phyloP scores from a whole-genome alignment of 208 protist species.

The Acanthamoeba castellanii region DNA sequence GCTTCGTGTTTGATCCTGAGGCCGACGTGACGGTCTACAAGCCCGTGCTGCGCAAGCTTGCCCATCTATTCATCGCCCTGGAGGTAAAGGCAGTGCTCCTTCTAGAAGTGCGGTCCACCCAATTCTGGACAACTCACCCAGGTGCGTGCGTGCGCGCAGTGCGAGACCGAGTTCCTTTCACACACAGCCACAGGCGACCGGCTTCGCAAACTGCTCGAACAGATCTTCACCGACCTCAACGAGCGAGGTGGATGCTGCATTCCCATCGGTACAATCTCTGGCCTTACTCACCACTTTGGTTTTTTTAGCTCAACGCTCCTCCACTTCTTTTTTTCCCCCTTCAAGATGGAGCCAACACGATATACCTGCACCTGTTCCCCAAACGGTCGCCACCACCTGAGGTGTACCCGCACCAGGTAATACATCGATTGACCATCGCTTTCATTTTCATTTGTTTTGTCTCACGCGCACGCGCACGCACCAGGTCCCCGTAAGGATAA shows the following conservation, averaged over 20 bases:
- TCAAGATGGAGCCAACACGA: conserved; percentile 74
- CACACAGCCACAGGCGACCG: conserved; percentile 9
- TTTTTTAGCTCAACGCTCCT: no score
- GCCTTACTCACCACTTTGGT: background rate
- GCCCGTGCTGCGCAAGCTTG: conserved; percentile 72
- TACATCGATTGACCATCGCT: no score
- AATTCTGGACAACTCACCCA: background rate
- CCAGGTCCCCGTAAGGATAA: conserved; percentile 64
- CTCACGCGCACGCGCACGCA: no score
- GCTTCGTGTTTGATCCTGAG: conserved; percentile 74
- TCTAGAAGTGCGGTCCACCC: background rate
- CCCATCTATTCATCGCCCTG: conserved; percentile 46
- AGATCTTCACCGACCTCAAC: conserved; percentile 67
- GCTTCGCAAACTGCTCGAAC: conserved; percentile 54
- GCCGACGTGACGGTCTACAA: conserved; percentile 71
- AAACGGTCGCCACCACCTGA: background rate
- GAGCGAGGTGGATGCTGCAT: conserved; percentile 14
- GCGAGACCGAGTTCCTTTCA: conserved; percentile 73
- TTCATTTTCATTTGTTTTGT: background rate
- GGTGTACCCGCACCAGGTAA: conserved; percentile 67
- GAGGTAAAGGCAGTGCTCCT: conserved; percentile 48
- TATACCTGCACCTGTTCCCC: conserved; percentile 64
- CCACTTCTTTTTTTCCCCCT: background rate
- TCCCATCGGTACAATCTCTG: conserved; percentile 42
- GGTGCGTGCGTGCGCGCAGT: background rate